Evolutionary conservation across 179 eudicot species (phyloP).

Genomic region (Monotropa hypopitys): DNA sequence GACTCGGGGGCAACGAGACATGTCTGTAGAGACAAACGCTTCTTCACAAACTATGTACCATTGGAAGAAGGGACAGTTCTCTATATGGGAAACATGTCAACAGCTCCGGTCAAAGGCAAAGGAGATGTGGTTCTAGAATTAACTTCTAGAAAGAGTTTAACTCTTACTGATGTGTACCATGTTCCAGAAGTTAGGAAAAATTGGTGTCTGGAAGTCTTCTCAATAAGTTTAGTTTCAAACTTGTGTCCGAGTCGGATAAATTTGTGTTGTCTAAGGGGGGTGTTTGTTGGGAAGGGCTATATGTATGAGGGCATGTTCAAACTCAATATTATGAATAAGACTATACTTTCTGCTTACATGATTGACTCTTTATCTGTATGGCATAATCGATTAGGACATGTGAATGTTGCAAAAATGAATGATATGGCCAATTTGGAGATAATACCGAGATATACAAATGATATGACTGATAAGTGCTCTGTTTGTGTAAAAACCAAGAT

Average conservation of each 20-base stretch:
- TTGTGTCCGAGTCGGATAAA: not conserved
- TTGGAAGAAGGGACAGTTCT: not conserved
- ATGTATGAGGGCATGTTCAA: conserved; percentile 5
- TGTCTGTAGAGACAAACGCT: not conserved
- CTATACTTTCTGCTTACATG: not conserved
- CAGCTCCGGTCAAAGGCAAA: not conserved
- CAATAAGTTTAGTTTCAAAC: not conserved
- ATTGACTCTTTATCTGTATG: not conserved
- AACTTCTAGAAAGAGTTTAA: not conserved
- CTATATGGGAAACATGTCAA: not conserved
- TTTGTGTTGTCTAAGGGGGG: not conserved
- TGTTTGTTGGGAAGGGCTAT: not conserved
- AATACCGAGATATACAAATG: too few relatives aligned
- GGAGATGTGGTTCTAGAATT: not conserved
- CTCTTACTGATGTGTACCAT: not conserved
- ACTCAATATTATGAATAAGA: not conserved
- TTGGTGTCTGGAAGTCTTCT: not conserved
- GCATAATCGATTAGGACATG: not conserved
- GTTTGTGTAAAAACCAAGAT: not conserved
- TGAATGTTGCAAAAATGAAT: not conserved
- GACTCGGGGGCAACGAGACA: not conserved
- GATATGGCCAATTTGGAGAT: too few relatives aligned
- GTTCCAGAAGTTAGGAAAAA: not conserved
- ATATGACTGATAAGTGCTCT: too few relatives aligned
- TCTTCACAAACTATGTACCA: not conserved